Base-by-base conservation (phyloP, 2,329 filamentous ascomycete genomes). In the Colletotrichum musae region DNA sequence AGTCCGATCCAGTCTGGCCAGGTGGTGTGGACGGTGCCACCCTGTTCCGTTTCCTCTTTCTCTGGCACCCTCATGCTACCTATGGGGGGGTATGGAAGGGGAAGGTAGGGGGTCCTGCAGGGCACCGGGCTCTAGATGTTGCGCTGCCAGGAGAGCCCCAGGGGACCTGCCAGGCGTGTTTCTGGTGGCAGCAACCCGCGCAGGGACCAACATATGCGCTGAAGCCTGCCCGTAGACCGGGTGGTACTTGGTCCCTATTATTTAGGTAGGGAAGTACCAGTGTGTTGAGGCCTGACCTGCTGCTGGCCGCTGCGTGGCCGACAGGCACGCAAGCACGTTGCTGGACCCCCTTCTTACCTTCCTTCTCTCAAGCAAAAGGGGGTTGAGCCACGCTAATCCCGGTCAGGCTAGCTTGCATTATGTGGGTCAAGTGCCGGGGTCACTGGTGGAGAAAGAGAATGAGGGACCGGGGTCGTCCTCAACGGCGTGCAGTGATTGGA, bases 361-460 rank as follows among this genome's bases (percentile, higher is more conserved):
- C 50, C 24, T 28, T 28, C 13, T 32, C 50, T 24, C 50, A 24
- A 54, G 50, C 57, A 70, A 70, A 70, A 70, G 67, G 67, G 66
- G 67, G 57, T 70, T 67, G 56, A 69, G 16, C 4, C 10, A 12
- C 9, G 21, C 67, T 67, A 70, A 48, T 39, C 63, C 63, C 15
- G 9, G 45, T 47, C 15, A 6, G 63, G 62, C 43, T 70, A 67
- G 63, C 18, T 41, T 58, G 36, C 18, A 48, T 10, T 53, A 6
- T 43, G 45, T 70, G 67, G 67, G 47, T 67, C 26, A 16, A 3
- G 18, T 18, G 21, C 36, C 66, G 32, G 67, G 67, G 57, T 51
- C 26, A n/a, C 56, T 43, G 50, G 45, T 70, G 62, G 67, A 70
- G 45, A 54, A 52, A 45, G 51, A 43, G 67, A 70, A 67, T 70